A percentile compares a stretch with the other conserved stretches of the same genome.
These are phyloP conservation scores for Fusarium lateritium DNA, from an alignment of 2,329 filamentous ascomycete species.

Conservation along the genomic window DNA sequence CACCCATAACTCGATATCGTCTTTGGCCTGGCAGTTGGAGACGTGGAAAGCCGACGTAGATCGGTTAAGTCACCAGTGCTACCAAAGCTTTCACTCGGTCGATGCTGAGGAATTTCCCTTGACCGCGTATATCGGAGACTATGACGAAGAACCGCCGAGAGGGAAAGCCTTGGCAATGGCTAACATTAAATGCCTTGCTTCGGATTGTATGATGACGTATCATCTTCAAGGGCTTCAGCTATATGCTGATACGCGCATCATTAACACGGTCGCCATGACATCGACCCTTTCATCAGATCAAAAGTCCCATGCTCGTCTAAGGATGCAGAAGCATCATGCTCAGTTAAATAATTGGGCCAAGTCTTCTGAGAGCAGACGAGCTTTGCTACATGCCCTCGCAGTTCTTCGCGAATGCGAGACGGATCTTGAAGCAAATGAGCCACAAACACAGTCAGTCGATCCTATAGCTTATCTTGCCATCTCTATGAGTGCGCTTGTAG, in stretches of 20 bases:
- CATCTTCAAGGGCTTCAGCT: constrained; percentile 57
- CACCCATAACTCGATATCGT: constrained; percentile 22
- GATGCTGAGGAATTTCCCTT: constrained; percentile 40
- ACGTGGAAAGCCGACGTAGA: constrained; percentile 48
- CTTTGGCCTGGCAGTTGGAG: constrained; percentile 48
- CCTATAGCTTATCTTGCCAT: constrained; percentile 55
- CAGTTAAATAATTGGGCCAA: constrained; percentile 51
- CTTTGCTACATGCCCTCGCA: constrained; percentile 54
- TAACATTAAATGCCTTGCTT: constrained; percentile 51
- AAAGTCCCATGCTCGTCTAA: constrained; percentile 31
- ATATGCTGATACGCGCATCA: constrained; percentile 52
- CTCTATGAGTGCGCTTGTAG: constrained; percentile 51
- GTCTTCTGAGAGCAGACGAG: constrained; percentile 51
- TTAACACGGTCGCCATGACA: constrained; percentile 48
- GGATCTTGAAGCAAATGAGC: constrained; percentile 34
- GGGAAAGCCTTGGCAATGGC: constrained; percentile 46
- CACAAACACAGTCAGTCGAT: constrained; percentile 45
- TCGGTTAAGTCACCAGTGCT: constrained; percentile 39
- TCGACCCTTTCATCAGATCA: constrained; percentile 18
- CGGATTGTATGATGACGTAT: constrained; percentile 55
- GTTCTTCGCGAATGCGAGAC: constrained; percentile 51
- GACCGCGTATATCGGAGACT: constrained; percentile 50
- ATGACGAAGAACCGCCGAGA: constrained; percentile 42
- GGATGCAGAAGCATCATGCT: constrained; percentile 41
- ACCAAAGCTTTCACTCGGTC: constrained; percentile 23